A percentile compares a stretch with the other conserved stretches of the same genome.
Evolutionary conservation across 495 filamentous ascomycete species (phyloP).

Genomic region (Trichoderma orchidacearum): DNA sequence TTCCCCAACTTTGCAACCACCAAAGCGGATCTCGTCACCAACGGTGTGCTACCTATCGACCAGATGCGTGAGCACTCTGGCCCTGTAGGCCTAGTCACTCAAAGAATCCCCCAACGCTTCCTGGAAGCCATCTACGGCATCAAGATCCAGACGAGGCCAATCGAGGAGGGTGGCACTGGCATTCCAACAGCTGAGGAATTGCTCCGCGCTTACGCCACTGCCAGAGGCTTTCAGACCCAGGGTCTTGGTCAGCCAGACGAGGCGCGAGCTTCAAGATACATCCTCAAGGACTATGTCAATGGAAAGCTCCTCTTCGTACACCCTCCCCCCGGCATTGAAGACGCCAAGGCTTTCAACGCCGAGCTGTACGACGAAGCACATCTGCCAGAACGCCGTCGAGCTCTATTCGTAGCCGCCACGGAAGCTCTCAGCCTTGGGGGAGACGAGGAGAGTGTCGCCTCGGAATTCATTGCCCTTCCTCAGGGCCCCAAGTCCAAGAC

Average conservation of each 20-base stretch:
- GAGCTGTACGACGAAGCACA: slow-evolving; percentile 75
- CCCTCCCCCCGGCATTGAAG: slow-evolving; percentile 67
- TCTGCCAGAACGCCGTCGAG: slow-evolving; percentile 59
- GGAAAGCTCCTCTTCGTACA: slow-evolving; percentile 89
- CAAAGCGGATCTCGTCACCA: slow-evolving; percentile 92
- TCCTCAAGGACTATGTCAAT: slow-evolving; percentile 95
- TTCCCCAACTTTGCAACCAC: slow-evolving; percentile 97
- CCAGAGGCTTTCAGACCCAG: slow-evolving; percentile 76
- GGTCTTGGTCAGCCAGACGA: slow-evolving; percentile 87
- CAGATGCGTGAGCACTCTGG: slow-evolving; percentile 92
- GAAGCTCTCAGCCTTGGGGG: slow-evolving; percentile 25
- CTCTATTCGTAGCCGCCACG: slow-evolving; percentile 37
- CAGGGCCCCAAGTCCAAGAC: slow-evolving; percentile 55
- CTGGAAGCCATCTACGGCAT: slow-evolving; percentile 89
- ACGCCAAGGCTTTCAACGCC: slow-evolving; percentile 66
- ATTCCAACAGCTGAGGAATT: slow-evolving; percentile 79
- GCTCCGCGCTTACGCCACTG: slow-evolving; percentile 71
- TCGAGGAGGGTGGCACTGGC: slow-evolving; percentile 90
- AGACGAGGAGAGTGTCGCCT: slow-evolving; percentile 26
- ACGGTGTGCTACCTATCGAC: slow-evolving; percentile 92
- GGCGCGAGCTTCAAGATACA: slow-evolving; percentile 74
- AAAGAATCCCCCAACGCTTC: slow-evolving; percentile 81
- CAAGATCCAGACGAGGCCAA: slow-evolving; percentile 64
- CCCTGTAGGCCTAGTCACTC: slow-evolving; percentile 72
- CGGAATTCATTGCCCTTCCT: slow-evolving; percentile 31